These are phyloP conservation scores for Triadica sebifera DNA, from an alignment of 345 rosid species.

Conservation along the genomic window DNA sequence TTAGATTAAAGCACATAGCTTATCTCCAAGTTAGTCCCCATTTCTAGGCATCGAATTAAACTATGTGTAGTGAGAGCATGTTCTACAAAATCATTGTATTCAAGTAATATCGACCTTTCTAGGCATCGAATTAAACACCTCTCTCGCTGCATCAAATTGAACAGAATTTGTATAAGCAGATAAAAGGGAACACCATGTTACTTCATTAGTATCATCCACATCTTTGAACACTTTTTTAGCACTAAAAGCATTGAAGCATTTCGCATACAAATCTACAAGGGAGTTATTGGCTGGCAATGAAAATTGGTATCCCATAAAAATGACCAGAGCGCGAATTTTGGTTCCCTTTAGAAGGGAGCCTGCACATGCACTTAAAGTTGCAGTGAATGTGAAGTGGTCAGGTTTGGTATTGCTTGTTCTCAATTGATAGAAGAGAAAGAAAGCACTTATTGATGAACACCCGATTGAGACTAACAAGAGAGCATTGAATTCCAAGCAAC, in stretches of 20 bases:
- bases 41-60: no score
- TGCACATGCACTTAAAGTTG: slow-evolving; percentile 55
- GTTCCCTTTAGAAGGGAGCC: slow-evolving; percentile 43
- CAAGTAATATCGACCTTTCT: slow-evolving; percentile 53
- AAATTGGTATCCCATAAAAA: slow-evolving; percentile 40
- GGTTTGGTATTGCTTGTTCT: slow-evolving; percentile 37
- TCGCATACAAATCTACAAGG: slow-evolving; percentile 76
- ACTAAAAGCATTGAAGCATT: slow-evolving; percentile 46
- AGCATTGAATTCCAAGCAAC: slow-evolving; percentile 82
- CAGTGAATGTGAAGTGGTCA: slow-evolving; percentile 64
- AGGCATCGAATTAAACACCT: slow-evolving; percentile 56
- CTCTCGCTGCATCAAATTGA: slow-evolving; percentile 34
- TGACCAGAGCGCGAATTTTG: slow-evolving; percentile 46
- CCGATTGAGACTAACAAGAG: slow-evolving; percentile 55
- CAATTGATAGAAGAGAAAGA: slow-evolving; percentile 47
- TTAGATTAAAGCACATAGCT: slow-evolving; percentile 66
- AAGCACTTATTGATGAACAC: slow-evolving; percentile 51
- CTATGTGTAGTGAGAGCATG: no score
- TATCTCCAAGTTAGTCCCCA: no score
- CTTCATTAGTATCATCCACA: slow-evolving; percentile 53
- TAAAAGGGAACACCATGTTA: slow-evolving; percentile 82
- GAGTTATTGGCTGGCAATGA: slow-evolving; percentile 57
- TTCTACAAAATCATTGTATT: slow-evolving; percentile 81
- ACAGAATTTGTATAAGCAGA: slow-evolving; percentile 52
- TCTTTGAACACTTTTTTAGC: slow-evolving; percentile 60